Evolutionary conservation across 2,329 filamentous ascomycete species (phyloP).

Genomic region (Phaeoacremonium minimum): DNA sequence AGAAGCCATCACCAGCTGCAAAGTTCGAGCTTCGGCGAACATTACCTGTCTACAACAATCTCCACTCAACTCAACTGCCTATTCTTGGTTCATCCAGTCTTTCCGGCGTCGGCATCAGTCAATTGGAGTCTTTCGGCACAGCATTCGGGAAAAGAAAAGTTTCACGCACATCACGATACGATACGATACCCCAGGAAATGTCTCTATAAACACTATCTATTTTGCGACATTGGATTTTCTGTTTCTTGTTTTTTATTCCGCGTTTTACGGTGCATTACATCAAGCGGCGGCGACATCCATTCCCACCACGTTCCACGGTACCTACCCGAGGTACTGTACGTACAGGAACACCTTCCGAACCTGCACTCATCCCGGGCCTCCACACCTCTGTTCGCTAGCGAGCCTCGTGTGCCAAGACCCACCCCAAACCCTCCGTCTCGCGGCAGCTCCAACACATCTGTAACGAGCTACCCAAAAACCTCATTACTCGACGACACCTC

Average conservation of each 20-base stretch:
- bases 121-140: constrained; percentile 15
- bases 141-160: constrained; percentile 16
- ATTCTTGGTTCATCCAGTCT: constrained; percentile 13
- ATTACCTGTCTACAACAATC: too few relatives aligned
- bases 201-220: constrained; percentile 16
- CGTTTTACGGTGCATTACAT: too few relatives aligned
- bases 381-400: constrained; percentile 1
- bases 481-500: too few relatives aligned
- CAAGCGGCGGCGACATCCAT: too few relatives aligned
- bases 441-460: constrained; percentile 1
- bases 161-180: constrained; percentile 10
- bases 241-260: constrained; percentile 1
- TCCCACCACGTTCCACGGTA: too few relatives aligned
- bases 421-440: neutral
- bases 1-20: too few relatives aligned
- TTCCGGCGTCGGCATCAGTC: constrained; percentile 13
- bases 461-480: neutral
- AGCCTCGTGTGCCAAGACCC: neutral
- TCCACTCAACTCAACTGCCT: constrained; percentile 25
- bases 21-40: too few relatives aligned
- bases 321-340: too few relatives aligned
- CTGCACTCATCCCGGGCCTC: neutral
- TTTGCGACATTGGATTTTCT: neutral
- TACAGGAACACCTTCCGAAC: neutral
- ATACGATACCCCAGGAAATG: constrained; percentile 19